Conservation (phyloP, 139 green algal species). For the Closterium sp. region DNA sequence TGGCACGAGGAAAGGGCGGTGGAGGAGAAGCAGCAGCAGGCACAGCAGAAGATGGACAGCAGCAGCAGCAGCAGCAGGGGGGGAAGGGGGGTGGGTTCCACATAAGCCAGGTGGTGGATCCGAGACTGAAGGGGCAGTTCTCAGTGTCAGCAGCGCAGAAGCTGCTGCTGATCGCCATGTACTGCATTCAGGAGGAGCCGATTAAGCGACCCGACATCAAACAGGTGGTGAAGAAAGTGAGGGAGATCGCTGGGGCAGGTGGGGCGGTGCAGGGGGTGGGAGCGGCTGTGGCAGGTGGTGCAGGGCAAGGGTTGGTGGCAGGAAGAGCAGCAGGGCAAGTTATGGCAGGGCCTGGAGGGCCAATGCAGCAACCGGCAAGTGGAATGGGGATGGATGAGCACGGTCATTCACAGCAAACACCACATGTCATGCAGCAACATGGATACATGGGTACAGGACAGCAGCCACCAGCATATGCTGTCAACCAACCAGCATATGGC, state of each 20-base stretch:
- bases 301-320: background rate
- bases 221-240: background rate
- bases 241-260: background rate
- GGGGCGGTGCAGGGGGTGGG: too few species aligned
- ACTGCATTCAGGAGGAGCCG: constrained; percentile 18
- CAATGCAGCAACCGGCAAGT: too few species aligned
- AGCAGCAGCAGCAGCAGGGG: background rate
- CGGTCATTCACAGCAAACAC: background rate
- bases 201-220: constrained; percentile 1
- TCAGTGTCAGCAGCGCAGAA: background rate
- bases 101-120: constrained; percentile 1
- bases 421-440: background rate
- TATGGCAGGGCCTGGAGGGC: background rate
- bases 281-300: too few species aligned
- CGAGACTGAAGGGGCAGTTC: background rate
- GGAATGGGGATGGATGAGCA: background rate
- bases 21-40: too few species aligned
- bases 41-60: background rate
- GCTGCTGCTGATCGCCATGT: background rate
- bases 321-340: background rate
- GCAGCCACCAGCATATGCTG: background rate
- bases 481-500: background rate
- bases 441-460: too few species aligned
- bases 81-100: background rate
- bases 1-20: background rate